Conservation (phyloP, 176 grass and related monocot genomes). For the Saccharum spontaneum region DNA sequence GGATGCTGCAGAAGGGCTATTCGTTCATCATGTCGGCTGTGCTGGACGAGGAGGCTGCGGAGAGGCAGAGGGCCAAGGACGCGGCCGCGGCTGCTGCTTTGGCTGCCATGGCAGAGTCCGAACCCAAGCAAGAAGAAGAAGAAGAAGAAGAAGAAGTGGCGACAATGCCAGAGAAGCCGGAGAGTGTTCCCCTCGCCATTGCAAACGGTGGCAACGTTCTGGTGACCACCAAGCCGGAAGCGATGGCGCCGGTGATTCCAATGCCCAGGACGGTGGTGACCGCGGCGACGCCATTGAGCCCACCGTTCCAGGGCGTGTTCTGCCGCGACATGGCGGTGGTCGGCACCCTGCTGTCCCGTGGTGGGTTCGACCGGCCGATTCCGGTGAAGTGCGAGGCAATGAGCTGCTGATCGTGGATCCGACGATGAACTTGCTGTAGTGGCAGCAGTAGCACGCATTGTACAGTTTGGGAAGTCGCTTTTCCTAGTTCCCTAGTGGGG, state of each 20-base stretch:
- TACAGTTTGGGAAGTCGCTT: background rate
- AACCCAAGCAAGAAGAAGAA: background rate
- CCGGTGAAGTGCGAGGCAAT: constrained; percentile 79
- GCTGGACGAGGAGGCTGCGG: constrained; percentile 43
- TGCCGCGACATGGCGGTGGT: constrained; percentile 91
- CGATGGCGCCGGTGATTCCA: background rate
- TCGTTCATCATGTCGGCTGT: constrained; percentile 59
- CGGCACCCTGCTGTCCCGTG: constrained; percentile 56
- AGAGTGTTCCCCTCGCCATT: background rate
- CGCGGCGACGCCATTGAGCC: constrained; percentile 18
- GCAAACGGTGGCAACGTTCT: background rate
- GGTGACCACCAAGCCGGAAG: background rate
- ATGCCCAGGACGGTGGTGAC: background rate
- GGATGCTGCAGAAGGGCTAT: constrained; percentile 94
- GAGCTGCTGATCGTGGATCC: constrained; percentile 52
- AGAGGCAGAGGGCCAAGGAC: constrained; percentile 57
- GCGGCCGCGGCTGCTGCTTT: background rate
- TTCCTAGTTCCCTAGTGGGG: background rate
- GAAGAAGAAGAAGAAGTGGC: background rate
- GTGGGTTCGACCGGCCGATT: constrained; percentile 49
- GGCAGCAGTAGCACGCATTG: too few relatives aligned
- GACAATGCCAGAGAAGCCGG: background rate
- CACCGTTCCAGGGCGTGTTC: constrained; percentile 71
- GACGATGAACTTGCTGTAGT: too few relatives aligned
- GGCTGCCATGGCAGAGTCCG: background rate